Evolutionary conservation across 2,329 filamentous ascomycete genomes (phyloP), one percentile per base, ranked within the genome.

Genomic region (Myriosclerotinia duriaeana): DNA sequence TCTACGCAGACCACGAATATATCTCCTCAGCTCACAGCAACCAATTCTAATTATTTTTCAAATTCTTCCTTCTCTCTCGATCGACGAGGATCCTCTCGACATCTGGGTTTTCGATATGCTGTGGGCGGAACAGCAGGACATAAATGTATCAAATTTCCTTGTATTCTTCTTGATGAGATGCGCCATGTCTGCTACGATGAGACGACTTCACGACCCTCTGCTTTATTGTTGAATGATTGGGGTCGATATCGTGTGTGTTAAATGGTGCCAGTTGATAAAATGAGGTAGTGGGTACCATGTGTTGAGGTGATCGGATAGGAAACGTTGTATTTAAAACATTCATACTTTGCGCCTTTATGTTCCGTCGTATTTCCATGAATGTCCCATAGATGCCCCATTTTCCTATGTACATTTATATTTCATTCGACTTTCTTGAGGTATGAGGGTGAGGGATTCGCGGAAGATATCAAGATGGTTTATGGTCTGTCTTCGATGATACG

Each of bases 1-100:
- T 79, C 79, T 80, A 80, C 80, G 76, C 82, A 79, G 80, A 79
- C 78, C 77, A 77, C 20, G 42, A 69, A 72, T 78, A 77, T 72
- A 78, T 77, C 77, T 79, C 78, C 73, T 74, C 74, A 74, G 72
- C 73, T 70, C 72, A 72, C 69, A 70, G 71, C 73, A 70, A 59
- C 61, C 48, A 62, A 54, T 38, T 63, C 48, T 53, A 53, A 62
- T 42, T 61, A 53, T 26, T 53, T 53, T 70, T 59, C 55, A 50
- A 66, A 67, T 65, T 53, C 44, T 54, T 65, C 30, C 52, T 26
- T 26, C 26, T 60, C 42, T 26, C 26, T 60, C 42, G 12, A 46
- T 61, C n/a, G 5, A 34, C 44, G 54, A 44, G 34, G 22, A 20
- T n/a, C 46, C 36, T 5, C 22, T 60, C 44, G 54, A 60, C 20